Evolutionary conservation across 2,329 filamentous ascomycete species (phyloP).

Genomic region (Mollisiaceae sp.): DNA sequence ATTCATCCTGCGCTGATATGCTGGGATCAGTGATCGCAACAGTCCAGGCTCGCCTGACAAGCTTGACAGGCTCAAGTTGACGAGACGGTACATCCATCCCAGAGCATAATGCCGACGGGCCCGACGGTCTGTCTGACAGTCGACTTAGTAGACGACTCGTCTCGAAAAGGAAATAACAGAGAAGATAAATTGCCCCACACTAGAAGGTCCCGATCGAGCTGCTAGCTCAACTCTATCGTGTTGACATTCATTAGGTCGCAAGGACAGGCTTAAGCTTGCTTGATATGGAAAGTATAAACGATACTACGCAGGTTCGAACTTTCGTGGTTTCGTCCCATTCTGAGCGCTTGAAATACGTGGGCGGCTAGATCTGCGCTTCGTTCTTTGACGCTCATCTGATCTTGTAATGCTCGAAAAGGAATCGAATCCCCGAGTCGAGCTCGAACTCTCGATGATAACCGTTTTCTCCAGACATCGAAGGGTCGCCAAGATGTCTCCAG

Average conservation of each 20-base stretch:
- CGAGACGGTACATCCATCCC: not conserved
- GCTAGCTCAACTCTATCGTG: conserved; percentile 3
- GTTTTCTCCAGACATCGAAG: not conserved
- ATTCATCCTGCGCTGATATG: not conserved
- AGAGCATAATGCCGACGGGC: conserved; percentile 2
- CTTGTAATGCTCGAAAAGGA: not conserved
- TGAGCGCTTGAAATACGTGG: conserved; percentile 9
- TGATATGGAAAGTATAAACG: conserved; percentile 2
- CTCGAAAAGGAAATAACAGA: conserved; percentile 8
- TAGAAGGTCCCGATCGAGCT: conserved; percentile 1
- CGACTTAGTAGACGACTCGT: not conserved
- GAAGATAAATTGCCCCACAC: not conserved
- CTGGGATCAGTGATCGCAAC: not conserved
- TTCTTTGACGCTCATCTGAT: not conserved
- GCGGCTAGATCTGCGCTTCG: conserved; percentile 3
- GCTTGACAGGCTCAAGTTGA: conserved; percentile 1
- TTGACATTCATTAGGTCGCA: not conserved
- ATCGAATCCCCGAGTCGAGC: not conserved
- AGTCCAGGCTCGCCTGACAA: not conserved
- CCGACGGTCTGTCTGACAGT: conserved; percentile 4
- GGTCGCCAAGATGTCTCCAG: not conserved
- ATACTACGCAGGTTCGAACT: not conserved
- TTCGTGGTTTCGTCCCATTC: not conserved
- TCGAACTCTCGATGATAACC: not conserved
- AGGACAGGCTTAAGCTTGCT: conserved; percentile 2